Evolutionary conservation across 2,329 filamentous ascomycete genomes (phyloP), one percentile per base, ranked within the genome.

Genomic region (Teratosphaeria nubilosa): DNA sequence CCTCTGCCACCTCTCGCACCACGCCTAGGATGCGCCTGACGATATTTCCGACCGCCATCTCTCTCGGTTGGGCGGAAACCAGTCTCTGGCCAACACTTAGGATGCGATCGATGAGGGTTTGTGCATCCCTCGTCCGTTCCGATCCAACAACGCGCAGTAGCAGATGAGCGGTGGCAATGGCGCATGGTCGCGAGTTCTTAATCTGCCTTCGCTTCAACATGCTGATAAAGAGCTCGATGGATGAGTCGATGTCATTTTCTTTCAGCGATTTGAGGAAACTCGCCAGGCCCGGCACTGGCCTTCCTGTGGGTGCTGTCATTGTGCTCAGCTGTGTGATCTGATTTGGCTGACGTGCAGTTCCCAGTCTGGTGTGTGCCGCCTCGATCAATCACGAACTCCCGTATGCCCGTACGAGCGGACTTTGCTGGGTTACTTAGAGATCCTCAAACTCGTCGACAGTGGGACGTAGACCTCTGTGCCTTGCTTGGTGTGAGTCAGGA

Each of bases 31-130:
- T 88, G 62, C 94, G 86, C 60, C 91, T 85, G 53, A 96, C 90
- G 65, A 99, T 91, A 69, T 99, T 99, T 56, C 91, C 92, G 51
- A 96, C 90, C 5, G 91, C 90, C 66, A 96, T 86, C 76, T 97
- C 94, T 60, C 87, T 84, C 16, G 92, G 92, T 68, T 95, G 90
- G 7, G 94, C 91, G 57, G 87, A 83, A 37, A 88, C 86, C 51
- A 99, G 80, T 57, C 85, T 83, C 65, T 85, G 82, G 58, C 94
- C 94, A 25, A 92, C 85, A 60, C 85, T 82, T 63, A 88, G 86
- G 61, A 99, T 86, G 64, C 89, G 86, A 66, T 86, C 83, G 59
- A 97, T 84, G 55, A 99, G 84, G 67, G 86, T 85, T 54, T 85
- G 82, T 53, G 91, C 86, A 72, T 92, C 87, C 61, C 82, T 81